These are phyloP conservation scores for Lactarius sp. DNA, from an alignment of 768 basidiomycete species.

Conservation along the genomic window DNA sequence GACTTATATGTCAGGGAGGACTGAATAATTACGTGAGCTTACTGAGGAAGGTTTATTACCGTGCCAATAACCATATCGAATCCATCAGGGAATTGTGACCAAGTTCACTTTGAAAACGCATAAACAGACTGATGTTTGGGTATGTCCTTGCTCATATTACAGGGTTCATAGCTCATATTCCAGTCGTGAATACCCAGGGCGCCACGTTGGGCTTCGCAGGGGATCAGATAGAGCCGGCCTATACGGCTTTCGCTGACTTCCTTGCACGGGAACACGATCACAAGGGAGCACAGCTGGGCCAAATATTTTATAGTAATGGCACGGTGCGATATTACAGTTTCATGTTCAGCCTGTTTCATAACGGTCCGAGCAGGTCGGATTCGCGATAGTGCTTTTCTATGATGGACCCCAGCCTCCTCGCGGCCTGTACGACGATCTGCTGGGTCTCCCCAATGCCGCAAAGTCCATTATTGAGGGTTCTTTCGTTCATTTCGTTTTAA, in stretches of 20 bases:
- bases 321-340: constrained; percentile 23
- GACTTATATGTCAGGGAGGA: constrained; percentile 3
- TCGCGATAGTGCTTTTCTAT: constrained; percentile 41
- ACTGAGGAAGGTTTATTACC: background rate
- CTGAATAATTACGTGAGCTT: constrained; percentile 18
- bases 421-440: constrained; percentile 45
- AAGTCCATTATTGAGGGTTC: constrained; percentile 35
- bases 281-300: constrained; percentile 1
- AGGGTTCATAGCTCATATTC: background rate
- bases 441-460: constrained; percentile 35
- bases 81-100: constrained; percentile 14
- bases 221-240: background rate
- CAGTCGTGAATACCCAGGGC: background rate
- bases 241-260: constrained; percentile 2
- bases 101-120: constrained; percentile 14
- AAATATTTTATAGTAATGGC: background rate
- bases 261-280: background rate
- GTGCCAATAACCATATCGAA: background rate
- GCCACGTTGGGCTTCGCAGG: constrained; percentile 2
- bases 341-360: constrained; percentile 31
- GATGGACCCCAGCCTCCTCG: constrained; percentile 44
- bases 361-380: constrained; percentile 2
- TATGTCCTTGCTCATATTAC: background rate
- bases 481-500: constrained; percentile 34
- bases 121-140: constrained; percentile 18